Base-by-base conservation (phyloP, 495 filamentous ascomycete species). In the Wilcoxina mikolae region DNA sequence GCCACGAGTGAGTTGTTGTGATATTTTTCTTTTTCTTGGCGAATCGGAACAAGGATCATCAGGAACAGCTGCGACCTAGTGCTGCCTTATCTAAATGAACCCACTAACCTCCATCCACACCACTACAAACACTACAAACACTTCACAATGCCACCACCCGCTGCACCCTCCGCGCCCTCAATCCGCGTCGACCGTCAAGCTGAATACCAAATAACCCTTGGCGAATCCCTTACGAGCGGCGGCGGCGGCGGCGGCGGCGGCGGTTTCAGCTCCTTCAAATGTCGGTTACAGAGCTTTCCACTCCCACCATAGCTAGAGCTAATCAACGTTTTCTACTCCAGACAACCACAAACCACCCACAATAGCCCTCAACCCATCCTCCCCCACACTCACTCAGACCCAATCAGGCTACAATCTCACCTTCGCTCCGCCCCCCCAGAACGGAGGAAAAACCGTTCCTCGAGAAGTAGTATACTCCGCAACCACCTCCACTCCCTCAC, bases 401-500 rank as follows among this genome's bases (percentile, higher is more conserved):
- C 25, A 33, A 11, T 33, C 27, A 9, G 39, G 5, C 38, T 54
- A 44, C 51, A 38, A 43, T 25, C 51, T 54, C 5, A 45, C 23
- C 20, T 54, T 54, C 39, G 26, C 23, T 4, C 51, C 35, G 2
- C 29, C 51, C 38, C 27, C 4, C 28, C 20, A 41, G 20, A 10
- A 29, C 35, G n/a, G n/a, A n/a, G n/a, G n/a, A n/a, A n/a, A n/a
- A n/a, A n/a, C n/a, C n/a, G n/a, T n/a, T n/a, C n/a, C n/a, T n/a
- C n/a, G n/a, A 9, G 12, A 54, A 45, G 45, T 54, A 11, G 15
- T 15, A 18, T 54, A 54, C 39, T 18, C 15, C 56, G 64, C 25
- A 51, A 60, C 42, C 44, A 49, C 11, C 52, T 45, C 27, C 17
- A 26, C 25, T 12, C 54, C 51, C 2, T 49, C 63, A 4, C 52